These are phyloP conservation scores for Diaporthe sp. DNA, from an alignment of 2,329 filamentous ascomycete species.

Conservation along the genomic window DNA sequence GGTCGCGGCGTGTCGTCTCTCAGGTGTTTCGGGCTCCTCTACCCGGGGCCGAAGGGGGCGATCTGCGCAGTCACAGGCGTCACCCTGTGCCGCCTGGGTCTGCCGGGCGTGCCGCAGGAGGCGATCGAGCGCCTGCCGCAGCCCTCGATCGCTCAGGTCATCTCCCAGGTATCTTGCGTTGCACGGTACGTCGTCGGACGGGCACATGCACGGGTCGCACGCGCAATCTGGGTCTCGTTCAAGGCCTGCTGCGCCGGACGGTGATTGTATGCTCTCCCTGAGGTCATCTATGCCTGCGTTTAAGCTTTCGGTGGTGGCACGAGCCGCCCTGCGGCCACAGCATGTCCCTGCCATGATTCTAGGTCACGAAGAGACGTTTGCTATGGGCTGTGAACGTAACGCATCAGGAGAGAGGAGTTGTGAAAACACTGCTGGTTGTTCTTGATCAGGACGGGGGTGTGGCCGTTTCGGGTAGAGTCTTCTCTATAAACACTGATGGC, in stretches of 20 bases:
- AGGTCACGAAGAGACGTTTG: no score
- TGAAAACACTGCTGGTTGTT: not conserved
- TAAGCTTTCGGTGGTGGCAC: not conserved
- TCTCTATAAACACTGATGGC: no score
- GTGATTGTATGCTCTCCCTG: not conserved
- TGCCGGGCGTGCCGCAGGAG: not conserved
- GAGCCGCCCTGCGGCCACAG: not conserved
- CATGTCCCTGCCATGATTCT: not conserved
- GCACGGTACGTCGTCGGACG: not conserved
- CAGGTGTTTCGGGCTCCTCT: not conserved
- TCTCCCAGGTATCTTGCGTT: not conserved
- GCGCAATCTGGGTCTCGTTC: not conserved
- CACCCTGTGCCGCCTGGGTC: not conserved
- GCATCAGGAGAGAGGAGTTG: no score
- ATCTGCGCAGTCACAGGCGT: not conserved
- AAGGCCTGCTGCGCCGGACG: not conserved
- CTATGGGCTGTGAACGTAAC: not conserved
- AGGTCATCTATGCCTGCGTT: not conserved
- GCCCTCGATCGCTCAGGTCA: not conserved
- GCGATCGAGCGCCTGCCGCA: not conserved
- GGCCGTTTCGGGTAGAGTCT: no score
- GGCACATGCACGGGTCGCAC: conserved; percentile 2
- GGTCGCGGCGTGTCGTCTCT: not conserved
- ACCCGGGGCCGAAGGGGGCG: not conserved
- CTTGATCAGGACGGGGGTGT: no score